These are phyloP conservation scores for Penicillium mononematosum DNA, from an alignment of 495 filamentous ascomycete species.

Conservation along the genomic window DNA sequence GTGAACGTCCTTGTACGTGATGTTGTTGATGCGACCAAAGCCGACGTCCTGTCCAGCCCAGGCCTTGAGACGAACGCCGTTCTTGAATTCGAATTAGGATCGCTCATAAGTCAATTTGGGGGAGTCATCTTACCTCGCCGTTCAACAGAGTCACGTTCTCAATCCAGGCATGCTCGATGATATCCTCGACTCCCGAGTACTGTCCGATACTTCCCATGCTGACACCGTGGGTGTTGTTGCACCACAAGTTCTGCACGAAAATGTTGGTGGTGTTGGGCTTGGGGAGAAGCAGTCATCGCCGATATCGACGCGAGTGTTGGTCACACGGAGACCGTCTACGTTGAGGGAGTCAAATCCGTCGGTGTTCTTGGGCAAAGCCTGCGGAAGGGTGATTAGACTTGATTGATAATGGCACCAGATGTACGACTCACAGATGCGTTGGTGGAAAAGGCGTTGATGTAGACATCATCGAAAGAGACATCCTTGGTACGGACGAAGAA, in stretches of 20 bases:
- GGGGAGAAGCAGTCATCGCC: slow-evolving; percentile 60
- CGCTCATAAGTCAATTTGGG: not conserved
- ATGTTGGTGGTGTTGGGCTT: slow-evolving; percentile 60
- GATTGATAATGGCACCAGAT: not conserved
- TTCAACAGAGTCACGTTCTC: slow-evolving; percentile 58
- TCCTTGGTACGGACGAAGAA: slow-evolving; percentile 55
- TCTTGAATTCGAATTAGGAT: slow-evolving; percentile 28
- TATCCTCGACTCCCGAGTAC: slow-evolving; percentile 51
- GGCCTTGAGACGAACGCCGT: slow-evolving; percentile 55
- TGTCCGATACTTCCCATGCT: slow-evolving; percentile 59
- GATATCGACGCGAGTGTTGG: slow-evolving; percentile 50
- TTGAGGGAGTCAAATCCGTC: slow-evolving; percentile 59
- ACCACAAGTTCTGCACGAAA: slow-evolving; percentile 57
- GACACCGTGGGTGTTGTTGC: slow-evolving; percentile 57
- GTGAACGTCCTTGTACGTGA: slow-evolving; percentile 58
- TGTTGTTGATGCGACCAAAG: slow-evolving; percentile 58
- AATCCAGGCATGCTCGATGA: slow-evolving; percentile 54
- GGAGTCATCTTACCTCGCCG: slow-evolving; percentile 34
- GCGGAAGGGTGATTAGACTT: not conserved
- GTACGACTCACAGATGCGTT: slow-evolving; percentile 40
- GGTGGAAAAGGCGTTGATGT: slow-evolving; percentile 53
- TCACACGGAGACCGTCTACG: slow-evolving; percentile 47
- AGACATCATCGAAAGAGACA: slow-evolving; percentile 52
- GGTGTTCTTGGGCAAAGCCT: slow-evolving; percentile 54
- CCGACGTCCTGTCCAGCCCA: slow-evolving; percentile 54